Evolutionary conservation across 2,329 filamentous ascomycete genomes (phyloP), one percentile per base, ranked within the genome.

Genomic region (Fusarium mangiferae): DNA sequence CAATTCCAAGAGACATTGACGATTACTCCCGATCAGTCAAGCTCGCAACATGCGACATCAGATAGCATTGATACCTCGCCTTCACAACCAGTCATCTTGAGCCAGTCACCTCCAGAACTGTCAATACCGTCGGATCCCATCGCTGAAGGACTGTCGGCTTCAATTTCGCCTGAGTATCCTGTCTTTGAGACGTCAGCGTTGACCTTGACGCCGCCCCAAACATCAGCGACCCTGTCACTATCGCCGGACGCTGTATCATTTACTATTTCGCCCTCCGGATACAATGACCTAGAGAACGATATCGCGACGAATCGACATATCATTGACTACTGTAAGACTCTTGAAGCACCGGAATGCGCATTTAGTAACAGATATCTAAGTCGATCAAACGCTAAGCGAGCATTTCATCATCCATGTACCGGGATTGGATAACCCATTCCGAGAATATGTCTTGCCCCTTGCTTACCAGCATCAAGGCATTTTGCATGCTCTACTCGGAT

Each of bases 401-500:
- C 61, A 73, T 12, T 48, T 80, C 9, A 58, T 71, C 3, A 76
- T 80, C 4, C 63, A 68, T 9, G 68, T 72, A 0, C 46, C 70
- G 1, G 77, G 77, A 4, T 60, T 68, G 3, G 66, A 71, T 3
- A 78, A 80, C 17, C 76, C 77, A 3, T 79, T 80, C 7, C 61
- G 66, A 10, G 59, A 76, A 6, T 57, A 77, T 24, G 38, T 80
- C 1, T 33, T 80, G 3, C 77, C 78, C 0, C 68, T 80, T 7
- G 78, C 76, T 1, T 69, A 75, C 26, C 71, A 73, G 14, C 74
- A 81, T 9, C 70, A 69, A 7, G 78, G 78, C 0, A 76, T 80
- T 2, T 55, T 80, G 1, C 78, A 81, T 28, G 77, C 79, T 0
- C 33, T 80, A 3, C 71, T 81, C 3, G 79, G 79, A 2, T 41